Evolutionary conservation across 2,329 filamentous ascomycete genomes (phyloP).

Genomic region (Pezicula rhizophila): DNA sequence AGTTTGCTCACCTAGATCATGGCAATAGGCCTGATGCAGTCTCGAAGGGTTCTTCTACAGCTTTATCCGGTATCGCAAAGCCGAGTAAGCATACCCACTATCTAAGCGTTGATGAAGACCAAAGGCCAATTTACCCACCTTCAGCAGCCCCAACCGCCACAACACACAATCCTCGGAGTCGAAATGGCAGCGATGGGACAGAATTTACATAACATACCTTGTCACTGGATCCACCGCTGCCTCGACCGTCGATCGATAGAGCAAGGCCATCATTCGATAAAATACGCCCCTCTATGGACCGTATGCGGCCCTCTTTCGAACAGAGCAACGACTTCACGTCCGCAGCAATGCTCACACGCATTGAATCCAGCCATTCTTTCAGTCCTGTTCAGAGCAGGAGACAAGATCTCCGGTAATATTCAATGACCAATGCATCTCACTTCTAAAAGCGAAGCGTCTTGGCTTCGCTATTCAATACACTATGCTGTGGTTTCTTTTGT

Average conservation of each 20-base stretch:
- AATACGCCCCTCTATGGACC: conserved; percentile 78
- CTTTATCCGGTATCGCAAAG: conserved; percentile 52
- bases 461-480: conserved; percentile 23
- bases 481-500: conserved; percentile 28
- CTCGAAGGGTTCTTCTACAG: conserved; percentile 42
- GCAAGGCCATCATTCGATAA: conserved; percentile 76
- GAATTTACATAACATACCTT: conserved; percentile 70
- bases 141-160: conserved; percentile 72
- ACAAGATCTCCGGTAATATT: conserved; percentile 3
- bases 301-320: conserved; percentile 77
- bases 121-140: conserved; percentile 88
- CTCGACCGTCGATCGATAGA: conserved; percentile 44
- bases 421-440: conserved; percentile 8
- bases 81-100: conserved; percentile 48
- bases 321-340: conserved; percentile 89
- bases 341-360: conserved; percentile 75
- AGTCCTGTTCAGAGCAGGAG: conserved; percentile 20
- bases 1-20: conserved; percentile 64
- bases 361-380: no score
- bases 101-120: conserved; percentile 73
- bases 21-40: conserved; percentile 23
- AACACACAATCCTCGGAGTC: conserved; percentile 73
- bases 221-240: conserved; percentile 45
- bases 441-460: conserved; percentile 2
- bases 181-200: conserved; percentile 90